Evolutionary conservation across 441 rosid species (phyloP), one percentile per base, ranked within the genome.

Genomic region (Hura crepitans): DNA sequence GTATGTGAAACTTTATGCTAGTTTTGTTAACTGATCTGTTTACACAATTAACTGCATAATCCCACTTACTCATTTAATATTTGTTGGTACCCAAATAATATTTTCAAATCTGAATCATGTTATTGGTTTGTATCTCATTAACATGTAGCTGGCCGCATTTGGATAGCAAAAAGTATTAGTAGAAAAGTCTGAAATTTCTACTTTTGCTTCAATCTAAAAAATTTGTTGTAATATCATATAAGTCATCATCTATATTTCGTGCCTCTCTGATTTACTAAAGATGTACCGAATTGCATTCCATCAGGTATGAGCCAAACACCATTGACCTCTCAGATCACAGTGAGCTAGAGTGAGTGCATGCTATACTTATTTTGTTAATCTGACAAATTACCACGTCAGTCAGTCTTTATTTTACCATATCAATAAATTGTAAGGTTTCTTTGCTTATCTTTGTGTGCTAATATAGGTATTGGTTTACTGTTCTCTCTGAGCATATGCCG

Each of bases 301-400:
- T 64, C 87, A 96, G 99, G 87, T 96, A 96, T 49, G 99, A 96
- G 83, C 98, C 99, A 74, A 92, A 96, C 81, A 96, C 99, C n/a
- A 78, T 96, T 69, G 99, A 96, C 80, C 88, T 96, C 10, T 78
- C 98, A 51, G 96, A 96, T 72, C 93, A 77, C 80, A 74, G 81
- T 12, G 97, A 91, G 72, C 82, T 89, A 77, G 98, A 95, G 99
- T 95, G 79, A 92, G 99, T 88, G 42, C 70, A 51, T 69, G 18
- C 53, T 70, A 35, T 9, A 66, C 61, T 31, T 70, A 27, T 27
- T 47, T 71, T 66, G 50, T 30, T 37, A 61, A 66, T 71, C 17
- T 6, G 33, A 31, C 51, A 49, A 66, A 23, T 43, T 13, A 22
- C 69, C 27, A 37, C 56, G n/a, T 28, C 45, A n/a, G 56, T 63